Base-by-base conservation (phyloP, 2,329 filamentous ascomycete genomes). In the Beauveria bassiana region DNA sequence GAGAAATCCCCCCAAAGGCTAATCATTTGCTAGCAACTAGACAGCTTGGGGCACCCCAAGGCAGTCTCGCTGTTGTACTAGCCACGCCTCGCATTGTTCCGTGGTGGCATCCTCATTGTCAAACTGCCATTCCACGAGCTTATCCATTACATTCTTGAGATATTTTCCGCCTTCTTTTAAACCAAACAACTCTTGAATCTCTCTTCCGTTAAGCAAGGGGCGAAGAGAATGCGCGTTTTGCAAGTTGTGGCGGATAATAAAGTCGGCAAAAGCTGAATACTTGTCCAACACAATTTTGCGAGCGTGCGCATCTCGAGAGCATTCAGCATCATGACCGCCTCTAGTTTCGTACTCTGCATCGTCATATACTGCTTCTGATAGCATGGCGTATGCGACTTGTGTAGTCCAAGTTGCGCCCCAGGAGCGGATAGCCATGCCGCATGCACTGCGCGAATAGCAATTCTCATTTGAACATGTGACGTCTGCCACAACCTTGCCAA, bases 351-450 rank as follows among this genome's bases (percentile, higher is more conserved):
- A 14, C 14, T 14, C 34, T 20, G 38, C 10, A 18, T 38, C 10
- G 6, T 38, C 40, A 2, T 40, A 26, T n/a, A 65, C 51, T 31
- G 50, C 52, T 28, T 59, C 18, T 2, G 62, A 53, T 10, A 66
- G 56, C 31, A 67, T 47, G 28, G 49, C 60, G 38, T 62, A 66
- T 31, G 52, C 31, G 5, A 66, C 58, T 20, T 67, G 65, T 18
- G 62, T 42, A 0, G 50, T 59, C 65, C 65, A 67, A 1, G 61
- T 62, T 16, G 47, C 12, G 28, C 65, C 65, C 64, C 65, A 67
- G 16, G 63, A 62, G 3, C 65, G 64, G 9, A 67, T 61, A 2
- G 65, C 58, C 65, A 66, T 65, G 45, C 65, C 65, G 1, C 66
- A 40, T 26, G 16, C 26, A 55, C 65, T 63, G 42, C 62, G 64